Evolutionary conservation across 2,329 filamentous ascomycete species (phyloP).

Genomic region (Botryosphaeria dothidea): DNA sequence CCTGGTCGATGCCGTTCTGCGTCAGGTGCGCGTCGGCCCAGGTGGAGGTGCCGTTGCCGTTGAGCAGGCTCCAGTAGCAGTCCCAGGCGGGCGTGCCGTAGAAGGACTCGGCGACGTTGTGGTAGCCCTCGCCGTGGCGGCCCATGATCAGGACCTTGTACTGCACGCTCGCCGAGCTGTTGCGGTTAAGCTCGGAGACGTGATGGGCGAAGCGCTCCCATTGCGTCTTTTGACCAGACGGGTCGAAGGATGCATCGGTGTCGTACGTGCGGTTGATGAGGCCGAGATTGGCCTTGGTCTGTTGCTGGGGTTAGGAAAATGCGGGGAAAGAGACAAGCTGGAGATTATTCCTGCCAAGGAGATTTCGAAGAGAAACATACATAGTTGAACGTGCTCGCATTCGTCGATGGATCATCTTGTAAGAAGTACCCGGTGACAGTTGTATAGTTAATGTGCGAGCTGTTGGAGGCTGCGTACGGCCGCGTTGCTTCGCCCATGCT

Average conservation of each 20-base stretch:
- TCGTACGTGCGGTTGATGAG: slow-evolving; percentile 64
- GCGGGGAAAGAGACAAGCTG: not conserved
- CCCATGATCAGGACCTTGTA: slow-evolving; percentile 71
- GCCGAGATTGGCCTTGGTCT: slow-evolving; percentile 66
- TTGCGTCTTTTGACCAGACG: slow-evolving; percentile 52
- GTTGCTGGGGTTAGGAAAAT: not conserved
- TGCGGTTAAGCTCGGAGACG: slow-evolving; percentile 56
- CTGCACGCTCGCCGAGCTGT: slow-evolving; percentile 46
- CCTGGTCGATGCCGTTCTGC: slow-evolving; percentile 57
- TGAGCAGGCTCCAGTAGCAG: slow-evolving; percentile 65
- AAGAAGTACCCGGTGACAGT: slow-evolving; percentile 64
- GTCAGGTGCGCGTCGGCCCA: slow-evolving; percentile 69
- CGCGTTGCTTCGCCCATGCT: slow-evolving; percentile 17
- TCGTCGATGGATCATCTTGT: slow-evolving; percentile 61
- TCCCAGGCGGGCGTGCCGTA: slow-evolving; percentile 72
- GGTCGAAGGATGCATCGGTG: slow-evolving; percentile 47
- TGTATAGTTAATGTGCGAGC: slow-evolving; percentile 57
- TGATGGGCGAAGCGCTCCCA: slow-evolving; percentile 67
- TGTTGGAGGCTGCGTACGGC: slow-evolving; percentile 1
- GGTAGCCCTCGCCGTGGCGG: slow-evolving; percentile 68
- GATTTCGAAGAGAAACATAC: slow-evolving; percentile 38
- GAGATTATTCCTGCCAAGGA: slow-evolving; percentile 26
- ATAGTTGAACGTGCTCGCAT: slow-evolving; percentile 61
- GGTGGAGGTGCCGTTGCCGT: slow-evolving; percentile 62
- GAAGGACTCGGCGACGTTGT: slow-evolving; percentile 65